Conservation (phyloP, 345 rosid genomes). For the Ceriops decandra region DNA sequence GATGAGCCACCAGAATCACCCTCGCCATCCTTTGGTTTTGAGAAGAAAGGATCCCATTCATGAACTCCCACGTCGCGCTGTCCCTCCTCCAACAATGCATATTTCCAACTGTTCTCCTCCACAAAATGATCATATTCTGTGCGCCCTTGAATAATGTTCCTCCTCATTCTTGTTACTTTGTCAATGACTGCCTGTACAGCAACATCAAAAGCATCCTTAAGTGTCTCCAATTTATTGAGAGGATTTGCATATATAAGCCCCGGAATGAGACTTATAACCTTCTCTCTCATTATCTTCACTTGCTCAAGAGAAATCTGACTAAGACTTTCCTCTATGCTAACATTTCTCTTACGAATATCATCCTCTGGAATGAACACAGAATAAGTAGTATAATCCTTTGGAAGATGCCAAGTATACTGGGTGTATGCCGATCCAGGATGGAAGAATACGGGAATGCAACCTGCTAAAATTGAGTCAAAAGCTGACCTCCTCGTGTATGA, state of each 20-base stretch:
- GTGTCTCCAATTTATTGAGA: conserved; percentile 57
- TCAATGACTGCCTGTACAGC: conserved; percentile 70
- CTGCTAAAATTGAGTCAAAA: conserved; percentile 81
- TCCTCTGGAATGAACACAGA: conserved; percentile 86
- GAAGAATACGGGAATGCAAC: conserved; percentile 88
- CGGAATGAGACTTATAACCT: conserved; percentile 68
- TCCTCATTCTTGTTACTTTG: conserved; percentile 81
- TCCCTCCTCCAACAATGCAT: conserved; percentile 75
- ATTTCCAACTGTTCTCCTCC: conserved; percentile 94
- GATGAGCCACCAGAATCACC: conserved; percentile 47
- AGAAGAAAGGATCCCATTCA: conserved; percentile 94
- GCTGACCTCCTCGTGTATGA: conserved; percentile 89
- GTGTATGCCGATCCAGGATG: conserved; percentile 94
- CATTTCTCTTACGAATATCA: conserved; percentile 64
- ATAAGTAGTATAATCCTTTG: conserved; percentile 69
- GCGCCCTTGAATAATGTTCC: conserved; percentile 60
- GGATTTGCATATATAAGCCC: conserved; percentile 73
- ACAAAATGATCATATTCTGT: conserved; percentile 74
- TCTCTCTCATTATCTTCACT: conserved; percentile 70
- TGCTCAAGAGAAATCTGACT: conserved; percentile 63
- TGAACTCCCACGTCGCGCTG: conserved; percentile 71
- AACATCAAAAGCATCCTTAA: conserved; percentile 77
- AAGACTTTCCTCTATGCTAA: conserved; percentile 70
- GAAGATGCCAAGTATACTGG: conserved; percentile 90
- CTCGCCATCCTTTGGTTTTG: conserved; percentile 62